A percentile compares a stretch with the other conserved stretches of the same genome.
Conservation (phyloP, 306 rosid species). For the Dalbergia cultrata region DNA sequence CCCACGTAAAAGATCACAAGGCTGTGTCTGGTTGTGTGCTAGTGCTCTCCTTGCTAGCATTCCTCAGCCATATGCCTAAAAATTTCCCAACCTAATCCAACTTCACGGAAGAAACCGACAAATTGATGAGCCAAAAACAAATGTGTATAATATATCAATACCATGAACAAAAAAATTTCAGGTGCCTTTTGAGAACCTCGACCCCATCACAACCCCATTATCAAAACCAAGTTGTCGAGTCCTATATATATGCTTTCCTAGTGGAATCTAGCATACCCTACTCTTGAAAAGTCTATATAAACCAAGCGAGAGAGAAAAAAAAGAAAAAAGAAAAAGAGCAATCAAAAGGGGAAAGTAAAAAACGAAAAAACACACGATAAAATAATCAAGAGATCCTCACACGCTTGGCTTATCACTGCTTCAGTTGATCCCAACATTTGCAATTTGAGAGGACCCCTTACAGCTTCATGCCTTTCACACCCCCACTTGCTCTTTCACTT, state of each 20-base stretch:
- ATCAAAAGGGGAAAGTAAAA: conserved; percentile 39
- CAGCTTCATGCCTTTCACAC: conserved; percentile 38
- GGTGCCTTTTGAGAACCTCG: conserved; percentile 43
- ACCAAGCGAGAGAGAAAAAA: not conserved
- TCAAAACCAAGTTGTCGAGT: conserved; percentile 31
- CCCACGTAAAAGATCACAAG: not conserved
- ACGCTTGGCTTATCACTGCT: conserved; percentile 43
- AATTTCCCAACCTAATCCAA: conserved; percentile 59
- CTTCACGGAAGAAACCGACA: conserved; percentile 55
- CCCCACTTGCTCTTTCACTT: conserved; percentile 40
- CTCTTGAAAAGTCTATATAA: conserved; percentile 36
- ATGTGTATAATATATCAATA: not conserved
- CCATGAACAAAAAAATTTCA: not conserved
- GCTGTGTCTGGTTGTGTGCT: conserved; percentile 27
- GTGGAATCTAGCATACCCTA: conserved; percentile 53
- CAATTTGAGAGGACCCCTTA: conserved; percentile 45
- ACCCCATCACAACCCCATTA: conserved; percentile 47
- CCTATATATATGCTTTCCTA: conserved; percentile 29
- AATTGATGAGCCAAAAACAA: conserved; percentile 16
- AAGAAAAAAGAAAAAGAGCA: conserved; percentile 20
- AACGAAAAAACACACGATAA: conserved; percentile 17
- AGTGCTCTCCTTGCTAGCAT: conserved; percentile 60
- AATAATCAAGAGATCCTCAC: conserved; percentile 17
- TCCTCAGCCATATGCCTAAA: conserved; percentile 30
- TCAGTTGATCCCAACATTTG: conserved; percentile 50